Conservation (phyloP, 805 yeast species). For the Candida germanica region DNA sequence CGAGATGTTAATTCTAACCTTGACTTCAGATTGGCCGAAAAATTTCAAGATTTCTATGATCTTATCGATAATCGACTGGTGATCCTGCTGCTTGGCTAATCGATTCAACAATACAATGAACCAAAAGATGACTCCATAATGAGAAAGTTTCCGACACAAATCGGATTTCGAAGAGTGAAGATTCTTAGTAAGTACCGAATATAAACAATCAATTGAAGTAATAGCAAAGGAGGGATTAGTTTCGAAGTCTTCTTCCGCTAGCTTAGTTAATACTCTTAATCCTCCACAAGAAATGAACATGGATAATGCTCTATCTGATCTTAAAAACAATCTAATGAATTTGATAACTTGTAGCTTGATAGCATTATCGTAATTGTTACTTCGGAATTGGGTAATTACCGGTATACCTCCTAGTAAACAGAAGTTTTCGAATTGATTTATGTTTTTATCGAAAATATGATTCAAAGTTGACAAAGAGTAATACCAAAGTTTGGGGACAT, state of each 20-base stretch:
- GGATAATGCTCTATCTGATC: conserved; percentile 34
- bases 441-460: conserved; percentile 26
- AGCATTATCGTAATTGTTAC: conserved; percentile 24
- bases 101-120: conserved; percentile 38
- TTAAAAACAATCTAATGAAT: conserved; percentile 29
- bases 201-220: conserved; percentile 35
- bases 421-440: conserved; percentile 37
- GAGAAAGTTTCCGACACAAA: conserved; percentile 39
- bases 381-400: conserved; percentile 34
- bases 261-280: conserved; percentile 39
- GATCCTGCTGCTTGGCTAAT: conserved; percentile 14
- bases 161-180: conserved; percentile 40
- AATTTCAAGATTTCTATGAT: conserved; percentile 36
- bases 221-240: conserved; percentile 35
- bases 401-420: conserved; percentile 45
- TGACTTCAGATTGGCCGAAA: conserved; percentile 46
- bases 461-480: conserved; percentile 35
- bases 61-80: conserved; percentile 20
- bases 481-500: conserved; percentile 34
- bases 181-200: conserved; percentile 31
- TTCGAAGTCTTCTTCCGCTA: conserved; percentile 46
- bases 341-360: conserved; percentile 36
- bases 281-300: conserved; percentile 48
- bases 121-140: conserved; percentile 43
- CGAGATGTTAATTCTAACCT: conserved; percentile 39